These are phyloP conservation scores for Plantago elongata DNA, from an alignment of 257 asterid species.

Conservation along the genomic window DNA sequence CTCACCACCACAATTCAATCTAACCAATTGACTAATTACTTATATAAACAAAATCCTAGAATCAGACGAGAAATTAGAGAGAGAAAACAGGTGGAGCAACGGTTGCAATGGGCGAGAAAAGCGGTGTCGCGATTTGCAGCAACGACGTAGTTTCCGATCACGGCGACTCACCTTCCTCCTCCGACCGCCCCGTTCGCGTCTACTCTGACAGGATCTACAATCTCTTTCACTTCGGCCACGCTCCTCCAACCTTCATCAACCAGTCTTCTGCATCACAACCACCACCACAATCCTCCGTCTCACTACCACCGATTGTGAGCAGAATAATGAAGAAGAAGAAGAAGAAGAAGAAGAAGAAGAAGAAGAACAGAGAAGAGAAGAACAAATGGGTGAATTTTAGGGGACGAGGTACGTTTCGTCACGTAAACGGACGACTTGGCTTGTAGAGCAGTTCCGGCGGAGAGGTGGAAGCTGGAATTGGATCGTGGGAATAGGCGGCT, in stretches of 20 bases:
- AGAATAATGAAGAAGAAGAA: too few relatives aligned
- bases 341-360: too few relatives aligned
- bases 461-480: constrained; percentile 46
- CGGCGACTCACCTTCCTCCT: constrained; percentile 31
- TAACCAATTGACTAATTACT: too few relatives aligned
- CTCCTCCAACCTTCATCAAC: too few relatives aligned
- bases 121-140: constrained; percentile 26
- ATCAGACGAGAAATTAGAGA: constrained; percentile 3
- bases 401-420: constrained; percentile 39
- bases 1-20: too few relatives aligned
- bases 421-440: constrained; percentile 37
- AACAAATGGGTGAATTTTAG: too few relatives aligned
- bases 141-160: constrained; percentile 24
- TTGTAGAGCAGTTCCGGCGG: constrained; percentile 34
- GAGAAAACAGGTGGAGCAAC: constrained; percentile 15
- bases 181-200: constrained; percentile 77
- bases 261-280: too few relatives aligned
- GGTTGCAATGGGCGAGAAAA: constrained; percentile 38
- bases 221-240: constrained; percentile 98
- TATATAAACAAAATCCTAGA: not conserved
- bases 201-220: constrained; percentile 98
- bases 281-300: too few relatives aligned
- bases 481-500: constrained; percentile 40
- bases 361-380: too few relatives aligned
- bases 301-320: too few relatives aligned